A percentile compares a stretch with the other conserved stretches of the same genome.
Evolutionary conservation across 768 basidiomycete species (phyloP).

Genomic region (Mycena epipterygia): DNA sequence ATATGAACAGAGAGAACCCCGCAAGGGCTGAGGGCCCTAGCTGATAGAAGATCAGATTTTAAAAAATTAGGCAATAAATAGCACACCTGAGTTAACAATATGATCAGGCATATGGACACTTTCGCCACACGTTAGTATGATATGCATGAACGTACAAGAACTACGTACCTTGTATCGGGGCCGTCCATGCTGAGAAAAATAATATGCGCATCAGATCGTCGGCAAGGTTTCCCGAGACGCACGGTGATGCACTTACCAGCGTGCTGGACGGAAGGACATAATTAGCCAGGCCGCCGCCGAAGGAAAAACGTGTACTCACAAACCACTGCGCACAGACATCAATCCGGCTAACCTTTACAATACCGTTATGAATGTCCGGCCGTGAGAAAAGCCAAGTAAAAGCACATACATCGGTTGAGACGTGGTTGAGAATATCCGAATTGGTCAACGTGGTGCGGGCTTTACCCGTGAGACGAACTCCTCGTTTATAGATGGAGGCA

Average conservation of each 20-base stretch:
- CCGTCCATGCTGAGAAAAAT: constrained; percentile 68
- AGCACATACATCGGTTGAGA: constrained; percentile 72
- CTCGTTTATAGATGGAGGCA: constrained; percentile 78
- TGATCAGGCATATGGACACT: constrained; percentile 68
- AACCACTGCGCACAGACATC: constrained; percentile 81
- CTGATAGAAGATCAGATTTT: constrained; percentile 48
- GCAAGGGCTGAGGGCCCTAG: constrained; percentile 79
- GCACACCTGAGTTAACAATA: constrained; percentile 69
- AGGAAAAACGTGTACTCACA: constrained; percentile 55
- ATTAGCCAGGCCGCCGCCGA: constrained; percentile 11
- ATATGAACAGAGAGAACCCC: constrained; percentile 75
- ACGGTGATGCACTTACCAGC: constrained; percentile 48
- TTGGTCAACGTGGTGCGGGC: constrained; percentile 75
- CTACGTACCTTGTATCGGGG: constrained; percentile 70
- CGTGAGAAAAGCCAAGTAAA: not conserved
- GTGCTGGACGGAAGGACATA: constrained; percentile 47
- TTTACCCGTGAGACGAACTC: constrained; percentile 74
- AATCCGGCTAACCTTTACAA: constrained; percentile 58
- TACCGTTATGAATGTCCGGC: constrained; percentile 31
- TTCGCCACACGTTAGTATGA: not conserved
- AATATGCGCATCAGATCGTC: constrained; percentile 10
- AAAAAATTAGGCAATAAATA: not conserved
- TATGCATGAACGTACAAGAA: too few species aligned
- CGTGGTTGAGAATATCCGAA: constrained; percentile 69
- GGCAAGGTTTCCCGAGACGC: not conserved